A percentile compares a stretch with the other conserved stretches of the same genome.
Evolutionary conservation across 2,329 filamentous ascomycete genomes (phyloP).

Genomic region (Exophiala lecanii-corni): DNA sequence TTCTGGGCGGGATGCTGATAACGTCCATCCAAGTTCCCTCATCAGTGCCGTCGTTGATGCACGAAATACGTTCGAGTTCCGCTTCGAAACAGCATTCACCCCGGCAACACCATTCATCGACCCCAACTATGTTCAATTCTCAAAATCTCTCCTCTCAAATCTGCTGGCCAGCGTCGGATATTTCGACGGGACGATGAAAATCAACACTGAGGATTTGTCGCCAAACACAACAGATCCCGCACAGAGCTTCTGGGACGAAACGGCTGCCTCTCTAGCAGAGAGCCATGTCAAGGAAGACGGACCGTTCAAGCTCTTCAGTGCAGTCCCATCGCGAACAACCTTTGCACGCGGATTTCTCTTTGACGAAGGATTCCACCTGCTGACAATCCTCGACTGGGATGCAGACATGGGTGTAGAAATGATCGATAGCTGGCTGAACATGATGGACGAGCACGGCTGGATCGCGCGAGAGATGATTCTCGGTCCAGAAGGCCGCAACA

Average conservation of each 20-base stretch:
- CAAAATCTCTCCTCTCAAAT: constrained; percentile 86
- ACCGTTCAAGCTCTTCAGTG: constrained; percentile 64
- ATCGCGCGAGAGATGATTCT: constrained; percentile 95
- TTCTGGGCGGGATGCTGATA: constrained; percentile 65
- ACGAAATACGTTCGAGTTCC: background rate
- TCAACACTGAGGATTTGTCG: constrained; percentile 79
- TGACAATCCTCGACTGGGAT: constrained; percentile 91
- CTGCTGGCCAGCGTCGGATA: constrained; percentile 88
- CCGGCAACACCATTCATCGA: constrained; percentile 70
- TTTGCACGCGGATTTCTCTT: constrained; percentile 95
- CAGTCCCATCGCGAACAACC: constrained; percentile 86
- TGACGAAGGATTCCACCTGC: constrained; percentile 94
- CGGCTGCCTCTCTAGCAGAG: constrained; percentile 76
- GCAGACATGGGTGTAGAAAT: constrained; percentile 81
- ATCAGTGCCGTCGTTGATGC: background rate
- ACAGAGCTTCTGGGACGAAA: constrained; percentile 74
- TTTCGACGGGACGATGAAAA: constrained; percentile 79
- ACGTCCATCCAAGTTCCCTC: background rate
- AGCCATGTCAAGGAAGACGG: constrained; percentile 64
- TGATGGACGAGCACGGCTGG: constrained; percentile 98
- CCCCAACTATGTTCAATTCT: constrained; percentile 70
- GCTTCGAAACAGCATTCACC: constrained; percentile 26
- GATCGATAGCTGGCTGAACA: constrained; percentile 87
- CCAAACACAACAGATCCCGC: constrained; percentile 84
- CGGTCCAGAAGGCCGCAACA: constrained; percentile 83